Conservation (phyloP, 257 asterid genomes). For the Osmanthus fragrans region DNA sequence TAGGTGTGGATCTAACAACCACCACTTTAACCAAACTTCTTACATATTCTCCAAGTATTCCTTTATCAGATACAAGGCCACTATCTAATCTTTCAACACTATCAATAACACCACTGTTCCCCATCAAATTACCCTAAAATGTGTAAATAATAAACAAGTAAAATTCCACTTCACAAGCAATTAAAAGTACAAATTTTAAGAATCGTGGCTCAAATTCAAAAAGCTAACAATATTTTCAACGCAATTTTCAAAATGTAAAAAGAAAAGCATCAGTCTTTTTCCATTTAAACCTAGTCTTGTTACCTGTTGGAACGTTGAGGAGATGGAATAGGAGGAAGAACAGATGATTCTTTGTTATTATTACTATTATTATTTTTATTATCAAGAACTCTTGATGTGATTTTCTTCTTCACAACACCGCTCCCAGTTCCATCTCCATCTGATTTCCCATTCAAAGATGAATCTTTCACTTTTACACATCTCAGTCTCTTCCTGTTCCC, state of each 20-base stretch:
- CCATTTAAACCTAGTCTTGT: neutral
- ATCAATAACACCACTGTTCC: neutral
- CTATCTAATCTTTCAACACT: conserved; percentile 18
- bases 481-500: conserved; percentile 82
- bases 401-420: conserved; percentile 61
- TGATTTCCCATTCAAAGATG: conserved; percentile 50
- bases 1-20: conserved; percentile 35
- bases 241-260: neutral
- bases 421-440: conserved; percentile 39
- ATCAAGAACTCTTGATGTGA: conserved; percentile 68
- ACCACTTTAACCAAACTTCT: conserved; percentile 25
- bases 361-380: conserved; percentile 31
- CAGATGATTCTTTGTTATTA: conserved; percentile 34
- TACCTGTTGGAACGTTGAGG: conserved; percentile 75
- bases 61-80: conserved; percentile 12
- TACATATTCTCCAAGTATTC: neutral
- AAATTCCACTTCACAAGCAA: neutral
- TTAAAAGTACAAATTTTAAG: neutral
- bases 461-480: conserved; percentile 62
- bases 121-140: neutral
- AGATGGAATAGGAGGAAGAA: conserved; percentile 56
- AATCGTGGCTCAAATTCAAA: neutral
- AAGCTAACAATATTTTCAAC: neutral
- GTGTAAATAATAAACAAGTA: neutral
- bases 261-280: conserved; percentile 15